A percentile compares a stretch with the other conserved stretches of the same genome.
These are phyloP conservation scores for Thermomucor indicae-seudaticae DNA, from an alignment of 371 early-diverging fungal species.

Conservation along the genomic window DNA sequence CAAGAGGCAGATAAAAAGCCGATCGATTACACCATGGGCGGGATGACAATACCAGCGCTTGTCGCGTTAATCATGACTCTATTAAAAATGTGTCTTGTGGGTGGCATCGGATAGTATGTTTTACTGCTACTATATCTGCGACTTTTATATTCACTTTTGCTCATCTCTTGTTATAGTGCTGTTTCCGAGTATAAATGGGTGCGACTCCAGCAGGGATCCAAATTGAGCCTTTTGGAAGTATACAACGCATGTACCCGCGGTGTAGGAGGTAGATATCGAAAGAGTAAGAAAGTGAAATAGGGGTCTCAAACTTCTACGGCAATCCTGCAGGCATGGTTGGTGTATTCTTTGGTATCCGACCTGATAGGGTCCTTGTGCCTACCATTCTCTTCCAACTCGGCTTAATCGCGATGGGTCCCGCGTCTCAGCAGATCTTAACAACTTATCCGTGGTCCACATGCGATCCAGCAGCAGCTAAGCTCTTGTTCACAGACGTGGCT, in stretches of 20 bases:
- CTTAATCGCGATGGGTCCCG: not conserved
- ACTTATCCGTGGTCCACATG: not conserved
- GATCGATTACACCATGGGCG: conserved; percentile 14
- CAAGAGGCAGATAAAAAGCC: conserved; percentile 14
- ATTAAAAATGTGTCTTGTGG: conserved; percentile 14
- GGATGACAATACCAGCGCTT: conserved; percentile 15
- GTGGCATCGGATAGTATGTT: conserved; percentile 26
- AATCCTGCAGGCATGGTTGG: conserved; percentile 8
- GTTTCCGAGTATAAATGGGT: conserved; percentile 18
- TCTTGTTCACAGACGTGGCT: not conserved
- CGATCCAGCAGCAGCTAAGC: not conserved
- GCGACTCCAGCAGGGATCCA: conserved; percentile 7
- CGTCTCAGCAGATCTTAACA: conserved; percentile 17
- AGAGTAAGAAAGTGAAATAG: not conserved
- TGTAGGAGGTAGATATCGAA: conserved; percentile 5
- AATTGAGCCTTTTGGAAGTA: conserved; percentile 8
- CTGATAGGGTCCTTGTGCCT: not conserved
- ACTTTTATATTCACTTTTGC: not conserved
- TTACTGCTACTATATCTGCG: not conserved
- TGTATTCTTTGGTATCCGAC: not conserved
- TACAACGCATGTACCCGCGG: conserved; percentile 14
- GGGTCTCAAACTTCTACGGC: not conserved
- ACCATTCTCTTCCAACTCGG: not conserved
- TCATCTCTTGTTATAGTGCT: conserved; percentile 6
- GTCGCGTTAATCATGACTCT: conserved; percentile 17